Evolutionary conservation across 2,329 filamentous ascomycete genomes (phyloP).

Genomic region (Incumbomyces delicatus): DNA sequence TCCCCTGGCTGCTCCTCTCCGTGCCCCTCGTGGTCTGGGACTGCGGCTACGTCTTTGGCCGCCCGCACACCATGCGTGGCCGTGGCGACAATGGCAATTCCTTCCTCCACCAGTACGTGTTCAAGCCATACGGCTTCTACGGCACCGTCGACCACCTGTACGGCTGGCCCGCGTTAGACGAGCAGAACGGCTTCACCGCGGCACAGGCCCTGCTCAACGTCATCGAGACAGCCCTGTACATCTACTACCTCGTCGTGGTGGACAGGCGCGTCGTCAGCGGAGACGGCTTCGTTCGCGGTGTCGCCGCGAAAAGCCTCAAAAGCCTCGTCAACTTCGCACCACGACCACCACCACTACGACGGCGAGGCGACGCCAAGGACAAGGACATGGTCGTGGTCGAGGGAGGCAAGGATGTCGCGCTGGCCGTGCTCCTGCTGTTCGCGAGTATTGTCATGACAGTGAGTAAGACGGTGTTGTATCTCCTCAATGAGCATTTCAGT

Average conservation of each 20-base stretch:
- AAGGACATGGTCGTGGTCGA: not conserved
- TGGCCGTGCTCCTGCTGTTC: constrained; percentile 50
- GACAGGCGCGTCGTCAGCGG: constrained; percentile 19
- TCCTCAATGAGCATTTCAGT: constrained; percentile 51
- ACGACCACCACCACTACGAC: too few species aligned
- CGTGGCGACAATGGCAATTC: constrained; percentile 35
- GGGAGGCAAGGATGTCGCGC: constrained; percentile 33
- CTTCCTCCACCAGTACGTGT: constrained; percentile 58
- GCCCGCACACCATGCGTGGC: constrained; percentile 72
- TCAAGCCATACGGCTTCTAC: constrained; percentile 69
- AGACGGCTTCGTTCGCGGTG: constrained; percentile 7
- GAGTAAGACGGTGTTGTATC: constrained; percentile 58
- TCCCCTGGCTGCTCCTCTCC: constrained; percentile 64
- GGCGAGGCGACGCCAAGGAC: constrained; percentile 14
- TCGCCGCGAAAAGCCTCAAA: not conserved
- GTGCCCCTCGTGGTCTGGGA: constrained; percentile 76
- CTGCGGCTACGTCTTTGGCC: constrained; percentile 63
- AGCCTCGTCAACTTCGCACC: too few species aligned
- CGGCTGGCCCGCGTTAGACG: constrained; percentile 61
- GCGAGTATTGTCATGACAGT: constrained; percentile 52
- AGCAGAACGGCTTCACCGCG: constrained; percentile 62
- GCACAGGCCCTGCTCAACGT: constrained; percentile 63
- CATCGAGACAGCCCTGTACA: constrained; percentile 57
- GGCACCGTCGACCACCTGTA: constrained; percentile 71
- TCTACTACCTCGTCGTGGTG: constrained; percentile 50